Evolutionary conservation across 1,284 basidiomycete species (phyloP), one percentile per base, ranked within the genome.

Genomic region (Leucoagaricus sp.): DNA sequence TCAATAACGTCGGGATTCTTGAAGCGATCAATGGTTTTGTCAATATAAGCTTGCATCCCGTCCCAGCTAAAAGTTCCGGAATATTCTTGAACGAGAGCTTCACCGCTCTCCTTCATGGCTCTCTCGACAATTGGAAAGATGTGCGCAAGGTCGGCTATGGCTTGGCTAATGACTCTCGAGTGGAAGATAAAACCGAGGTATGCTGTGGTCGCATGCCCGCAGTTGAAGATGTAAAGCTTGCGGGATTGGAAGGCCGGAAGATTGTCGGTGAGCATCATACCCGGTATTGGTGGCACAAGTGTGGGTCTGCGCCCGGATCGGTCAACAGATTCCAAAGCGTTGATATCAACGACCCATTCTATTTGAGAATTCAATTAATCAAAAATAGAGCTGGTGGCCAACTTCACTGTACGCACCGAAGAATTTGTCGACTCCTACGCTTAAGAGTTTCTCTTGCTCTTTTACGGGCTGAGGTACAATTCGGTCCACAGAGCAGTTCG

Each of bases 311-410:
- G n/a, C 4, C 54, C 48, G 17, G 25, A 29, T 4, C 25, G 47
- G 23, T 44, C 15, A 26, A 56, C 40, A 17, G 48, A 50, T 38
- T 56, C 50, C 0, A 56, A 34, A 6, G 28, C 40, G 5, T 56
- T 40, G 10, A 56, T 50, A 29, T 56, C 54, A 19, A 50, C 54
- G 21, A 56, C 45, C 54, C 54, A 56, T 29, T 56, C 54, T 56
- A 25, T n/a, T n/a, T n/a, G 12, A 15, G 28, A 10, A n/a, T 21
- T 6, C 3, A 17, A 9, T 26, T 17, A 36, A n/a, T 29, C 7
- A n/a, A n/a, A n/a, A n/a, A n/a, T n/a, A n/a, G n/a, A 28, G 23
- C 15, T 25, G n/a, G n/a, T n/a, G n/a, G n/a, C 28, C 13, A 44
- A 41, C 5, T 4, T 3, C 9, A 34, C 5, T 23, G 36, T 12